Evolutionary conservation across 176 grass and related monocot genomes (phyloP).

Genomic region (Cymbopogon citratus): DNA sequence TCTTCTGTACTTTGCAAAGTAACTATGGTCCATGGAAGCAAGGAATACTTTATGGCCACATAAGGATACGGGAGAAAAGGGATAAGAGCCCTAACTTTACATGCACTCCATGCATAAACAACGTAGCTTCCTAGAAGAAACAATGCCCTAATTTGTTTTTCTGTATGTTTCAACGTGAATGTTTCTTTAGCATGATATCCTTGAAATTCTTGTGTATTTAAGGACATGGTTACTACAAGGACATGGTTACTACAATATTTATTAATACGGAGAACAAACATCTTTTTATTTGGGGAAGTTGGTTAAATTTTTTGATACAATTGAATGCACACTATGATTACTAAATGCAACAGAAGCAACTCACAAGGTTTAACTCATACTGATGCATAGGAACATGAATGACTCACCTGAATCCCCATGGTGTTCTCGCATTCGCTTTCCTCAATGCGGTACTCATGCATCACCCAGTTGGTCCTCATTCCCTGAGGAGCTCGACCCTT

Average conservation of each 20-base stretch:
- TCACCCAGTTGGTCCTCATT: slow-evolving; percentile 79
- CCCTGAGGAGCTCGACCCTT: slow-evolving; percentile 90
- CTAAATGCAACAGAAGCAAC: slow-evolving; percentile 9
- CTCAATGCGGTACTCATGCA: slow-evolving; percentile 98
- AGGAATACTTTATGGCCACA: slow-evolving; percentile 62
- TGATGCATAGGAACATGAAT: slow-evolving; percentile 13
- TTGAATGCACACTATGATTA: slow-evolving; percentile 7
- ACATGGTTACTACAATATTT: neutral
- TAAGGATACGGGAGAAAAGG: slow-evolving; percentile 35
- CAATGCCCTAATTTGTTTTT: slow-evolving; percentile 29
- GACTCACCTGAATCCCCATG: slow-evolving; percentile 82
- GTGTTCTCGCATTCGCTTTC: slow-evolving; percentile 87
- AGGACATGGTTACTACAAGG: neutral
- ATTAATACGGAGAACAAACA: slow-evolving; percentile 3
- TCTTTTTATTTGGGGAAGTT: neutral
- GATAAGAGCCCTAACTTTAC: slow-evolving; percentile 55
- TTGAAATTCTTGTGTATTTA: neutral
- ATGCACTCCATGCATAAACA: slow-evolving; percentile 96
- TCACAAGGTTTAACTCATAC: neutral
- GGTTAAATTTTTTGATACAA: neutral
- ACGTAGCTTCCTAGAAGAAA: slow-evolving; percentile 34
- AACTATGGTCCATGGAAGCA: slow-evolving; percentile 60
- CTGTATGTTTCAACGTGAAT: neutral
- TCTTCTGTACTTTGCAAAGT: slow-evolving; percentile 54
- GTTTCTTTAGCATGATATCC: slow-evolving; percentile 5